Evolutionary conservation across 257 asterid species (phyloP).

Genomic region (Linaria vulgaris): DNA sequence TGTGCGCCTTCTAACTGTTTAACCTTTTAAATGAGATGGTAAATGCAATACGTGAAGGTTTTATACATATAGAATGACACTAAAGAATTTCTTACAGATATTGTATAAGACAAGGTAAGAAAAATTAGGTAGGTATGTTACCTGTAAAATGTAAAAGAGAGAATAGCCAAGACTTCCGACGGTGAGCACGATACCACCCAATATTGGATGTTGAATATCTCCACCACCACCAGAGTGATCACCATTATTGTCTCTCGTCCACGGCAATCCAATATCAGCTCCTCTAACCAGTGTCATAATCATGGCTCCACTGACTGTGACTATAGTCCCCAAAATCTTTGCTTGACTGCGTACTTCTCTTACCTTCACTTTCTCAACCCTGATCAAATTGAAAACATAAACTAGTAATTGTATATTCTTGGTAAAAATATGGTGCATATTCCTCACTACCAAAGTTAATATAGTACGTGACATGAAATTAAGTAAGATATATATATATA

Average conservation of each 20-base stretch:
- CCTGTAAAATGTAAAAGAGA: conserved; percentile 62
- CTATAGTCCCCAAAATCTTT: conserved; percentile 58
- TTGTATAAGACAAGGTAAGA: background rate
- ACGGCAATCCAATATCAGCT: conserved; percentile 43
- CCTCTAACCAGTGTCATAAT: conserved; percentile 61
- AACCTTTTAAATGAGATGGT: too few species aligned
- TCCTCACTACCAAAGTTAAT: too few species aligned
- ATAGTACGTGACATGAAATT: too few species aligned
- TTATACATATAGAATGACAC: too few species aligned
- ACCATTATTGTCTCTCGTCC: conserved; percentile 40
- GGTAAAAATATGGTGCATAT: too few species aligned
- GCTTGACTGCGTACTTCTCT: conserved; percentile 45
- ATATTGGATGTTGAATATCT: conserved; percentile 34
- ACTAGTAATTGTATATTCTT: too few species aligned
- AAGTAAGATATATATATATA: too few species aligned
- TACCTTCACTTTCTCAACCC: conserved; percentile 62
- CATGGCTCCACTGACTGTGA: conserved; percentile 76
- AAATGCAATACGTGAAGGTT: too few species aligned
- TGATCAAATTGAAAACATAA: too few species aligned
- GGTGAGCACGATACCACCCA: conserved; percentile 54
- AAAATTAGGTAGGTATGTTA: background rate
- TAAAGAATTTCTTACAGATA: too few species aligned
- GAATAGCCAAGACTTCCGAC: conserved; percentile 51
- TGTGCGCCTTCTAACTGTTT: too few species aligned
- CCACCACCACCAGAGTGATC: conserved; percentile 15